A percentile compares a stretch with the other conserved stretches of the same genome.
Conservation (phyloP, 2,329 filamentous ascomycete species). For the Xylariales sp. region DNA sequence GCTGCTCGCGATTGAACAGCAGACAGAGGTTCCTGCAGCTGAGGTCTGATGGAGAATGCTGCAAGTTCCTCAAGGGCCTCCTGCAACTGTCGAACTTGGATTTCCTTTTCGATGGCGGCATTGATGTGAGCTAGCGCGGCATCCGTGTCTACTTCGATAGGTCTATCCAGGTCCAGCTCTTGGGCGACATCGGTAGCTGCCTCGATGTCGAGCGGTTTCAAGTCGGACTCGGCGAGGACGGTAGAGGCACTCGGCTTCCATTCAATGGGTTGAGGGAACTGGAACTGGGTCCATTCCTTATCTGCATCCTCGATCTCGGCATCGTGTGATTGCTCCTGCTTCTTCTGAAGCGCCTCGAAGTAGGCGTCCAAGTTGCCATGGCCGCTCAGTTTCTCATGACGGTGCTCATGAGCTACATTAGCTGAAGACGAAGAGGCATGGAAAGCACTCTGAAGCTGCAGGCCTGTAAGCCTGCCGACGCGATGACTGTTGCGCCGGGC, state of each 20-base stretch:
- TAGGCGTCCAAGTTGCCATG: conserved; percentile 81
- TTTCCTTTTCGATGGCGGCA: conserved; percentile 77
- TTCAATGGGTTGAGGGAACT: conserved; percentile 83
- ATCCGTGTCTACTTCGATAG: conserved; percentile 42
- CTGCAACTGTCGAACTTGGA: conserved; percentile 48
- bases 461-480: conserved; percentile 50
- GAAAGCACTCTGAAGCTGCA: conserved; percentile 76
- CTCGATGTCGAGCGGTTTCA: conserved; percentile 44
- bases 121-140: conserved; percentile 76
- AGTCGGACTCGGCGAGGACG: conserved; percentile 54
- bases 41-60: conserved; percentile 28
- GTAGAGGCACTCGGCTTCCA: conserved; percentile 67
- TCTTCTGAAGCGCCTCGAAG: conserved; percentile 83
- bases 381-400: conserved; percentile 41
- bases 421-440: conserved; percentile 51
- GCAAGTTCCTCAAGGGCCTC: conserved; percentile 36
- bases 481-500: conserved; percentile 52
- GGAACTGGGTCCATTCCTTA: conserved; percentile 86
- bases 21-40: conserved; percentile 32
- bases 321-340: conserved; percentile 39
- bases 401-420: conserved; percentile 51
- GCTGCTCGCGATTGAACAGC: conserved; percentile 32
- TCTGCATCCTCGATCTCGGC: conserved; percentile 54
- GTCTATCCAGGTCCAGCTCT: too few relatives aligned
- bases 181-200: conserved; percentile 23